Percentiles rank a stretch among this genome's conserved stretches.
phyloP scores from a whole-genome alignment of 139 green algal genomes.

The Mesotaenium endlicherianum region DNA sequence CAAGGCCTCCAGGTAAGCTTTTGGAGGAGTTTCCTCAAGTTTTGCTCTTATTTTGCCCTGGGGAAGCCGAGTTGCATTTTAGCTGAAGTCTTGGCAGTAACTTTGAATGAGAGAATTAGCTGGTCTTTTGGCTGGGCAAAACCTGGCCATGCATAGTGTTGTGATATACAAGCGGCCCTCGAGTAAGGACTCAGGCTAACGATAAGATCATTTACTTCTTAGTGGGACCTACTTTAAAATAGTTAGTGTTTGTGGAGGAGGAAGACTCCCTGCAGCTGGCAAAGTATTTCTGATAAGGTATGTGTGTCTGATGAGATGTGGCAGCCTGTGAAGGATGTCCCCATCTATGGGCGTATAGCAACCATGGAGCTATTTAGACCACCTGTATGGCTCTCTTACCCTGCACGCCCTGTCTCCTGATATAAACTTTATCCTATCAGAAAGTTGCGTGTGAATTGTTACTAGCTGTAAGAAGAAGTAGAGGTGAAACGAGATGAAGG shows the following conservation, averaged over 20 bases:
- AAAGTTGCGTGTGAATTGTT: too few relatives aligned
- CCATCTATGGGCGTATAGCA: constrained; percentile 88
- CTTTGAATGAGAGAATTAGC: neutral
- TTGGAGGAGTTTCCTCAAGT: too few relatives aligned
- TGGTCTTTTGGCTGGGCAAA: neutral
- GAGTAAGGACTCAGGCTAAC: too few relatives aligned
- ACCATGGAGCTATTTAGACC: constrained; percentile 82
- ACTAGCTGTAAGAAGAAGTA: too few relatives aligned
- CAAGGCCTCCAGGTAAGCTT: constrained; percentile 79
- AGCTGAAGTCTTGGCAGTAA: neutral
- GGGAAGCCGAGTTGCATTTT: neutral
- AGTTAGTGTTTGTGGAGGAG: too few relatives aligned
- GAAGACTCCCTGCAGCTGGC: too few relatives aligned
- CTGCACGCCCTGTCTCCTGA: too few relatives aligned
- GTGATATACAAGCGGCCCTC: neutral
- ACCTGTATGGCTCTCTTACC: constrained; percentile 11
- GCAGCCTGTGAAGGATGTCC: constrained; percentile 84
- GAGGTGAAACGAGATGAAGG: too few relatives aligned
- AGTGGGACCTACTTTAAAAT: too few relatives aligned
- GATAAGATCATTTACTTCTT: too few relatives aligned
- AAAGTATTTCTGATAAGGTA: too few relatives aligned
- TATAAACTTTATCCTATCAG: neutral
- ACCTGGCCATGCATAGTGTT: neutral
- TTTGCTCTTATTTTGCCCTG: neutral
- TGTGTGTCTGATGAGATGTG: too few relatives aligned